phyloP scores from a whole-genome alignment of 2,329 filamentous ascomycete genomes.

The Ophiostoma tasmaniense region DNA sequence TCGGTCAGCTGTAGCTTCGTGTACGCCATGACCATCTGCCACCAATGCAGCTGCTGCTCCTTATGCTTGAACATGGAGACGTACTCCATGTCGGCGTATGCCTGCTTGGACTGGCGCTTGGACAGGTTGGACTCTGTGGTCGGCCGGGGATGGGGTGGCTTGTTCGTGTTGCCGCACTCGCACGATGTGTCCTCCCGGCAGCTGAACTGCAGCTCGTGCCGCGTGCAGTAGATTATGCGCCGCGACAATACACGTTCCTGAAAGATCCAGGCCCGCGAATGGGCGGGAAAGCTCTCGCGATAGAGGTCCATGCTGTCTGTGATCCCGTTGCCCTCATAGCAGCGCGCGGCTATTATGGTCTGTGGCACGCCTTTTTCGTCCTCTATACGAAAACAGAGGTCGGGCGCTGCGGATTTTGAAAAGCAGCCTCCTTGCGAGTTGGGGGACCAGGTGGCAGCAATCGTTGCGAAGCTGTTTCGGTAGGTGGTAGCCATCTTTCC shows the following conservation, averaged over 20 bases:
- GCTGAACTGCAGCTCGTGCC: not conserved
- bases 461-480: not conserved
- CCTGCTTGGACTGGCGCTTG: not conserved
- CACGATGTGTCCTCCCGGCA: not conserved
- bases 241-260: not conserved
- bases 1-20: not conserved
- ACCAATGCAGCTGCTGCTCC: not conserved
- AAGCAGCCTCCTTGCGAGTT: not conserved
- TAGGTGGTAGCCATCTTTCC: not conserved
- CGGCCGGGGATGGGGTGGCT: not conserved
- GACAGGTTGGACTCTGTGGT: not conserved
- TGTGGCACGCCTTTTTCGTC: not conserved
- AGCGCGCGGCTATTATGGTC: not conserved
- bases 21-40: not conserved
- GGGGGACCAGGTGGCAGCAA: not conserved
- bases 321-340: not conserved
- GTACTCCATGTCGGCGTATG: not conserved
- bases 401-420: not conserved
- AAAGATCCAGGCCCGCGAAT: not conserved
- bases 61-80: not conserved
- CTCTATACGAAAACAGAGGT: not conserved
- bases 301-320: not conserved
- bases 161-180: not conserved
- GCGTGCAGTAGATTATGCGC: not conserved
- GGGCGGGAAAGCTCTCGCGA: not conserved